These are phyloP conservation scores for Lentinula guzmanii DNA, from an alignment of 768 basidiomycete genomes.

Conservation along the genomic window DNA sequence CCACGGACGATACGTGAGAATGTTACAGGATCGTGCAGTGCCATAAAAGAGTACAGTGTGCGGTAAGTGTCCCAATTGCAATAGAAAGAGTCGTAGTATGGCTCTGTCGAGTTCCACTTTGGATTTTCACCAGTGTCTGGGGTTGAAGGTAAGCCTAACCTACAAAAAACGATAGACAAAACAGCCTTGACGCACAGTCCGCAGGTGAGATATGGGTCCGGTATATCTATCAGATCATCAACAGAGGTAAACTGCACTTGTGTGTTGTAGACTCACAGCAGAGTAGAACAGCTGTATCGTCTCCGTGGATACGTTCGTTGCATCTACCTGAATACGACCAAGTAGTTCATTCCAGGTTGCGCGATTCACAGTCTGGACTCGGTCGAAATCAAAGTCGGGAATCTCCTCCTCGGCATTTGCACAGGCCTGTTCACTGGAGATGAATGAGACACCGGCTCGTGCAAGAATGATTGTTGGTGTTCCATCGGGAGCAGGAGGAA, in stretches of 20 bases:
- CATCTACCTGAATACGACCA: conserved; percentile 47
- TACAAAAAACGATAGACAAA: not conserved
- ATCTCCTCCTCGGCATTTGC: conserved; percentile 57
- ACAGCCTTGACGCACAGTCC: conserved; percentile 39
- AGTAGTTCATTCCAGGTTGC: conserved; percentile 55
- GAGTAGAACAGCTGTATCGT: conserved; percentile 53
- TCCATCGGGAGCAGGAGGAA: conserved; percentile 34
- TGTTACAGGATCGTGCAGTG: conserved; percentile 53
- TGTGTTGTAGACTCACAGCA: conserved; percentile 30
- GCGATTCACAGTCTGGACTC: conserved; percentile 33
- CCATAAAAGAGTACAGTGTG: conserved; percentile 57
- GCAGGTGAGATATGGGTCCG: conserved; percentile 59
- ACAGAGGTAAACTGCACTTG: not conserved
- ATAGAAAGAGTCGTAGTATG: conserved; percentile 64
- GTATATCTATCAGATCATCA: conserved; percentile 34
- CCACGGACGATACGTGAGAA: conserved; percentile 58
- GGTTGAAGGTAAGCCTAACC: not conserved
- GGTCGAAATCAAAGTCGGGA: conserved; percentile 48
- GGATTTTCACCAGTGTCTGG: conserved; percentile 64
- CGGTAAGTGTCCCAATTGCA: conserved; percentile 71
- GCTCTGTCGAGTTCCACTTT: conserved; percentile 56
- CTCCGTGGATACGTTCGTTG: conserved; percentile 36
- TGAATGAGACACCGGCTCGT: conserved; percentile 57
- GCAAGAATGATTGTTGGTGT: conserved; percentile 42
- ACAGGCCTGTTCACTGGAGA: conserved; percentile 57